Base-by-base conservation (phyloP, 768 basidiomycete species). In the Solioccasus polychromus region DNA sequence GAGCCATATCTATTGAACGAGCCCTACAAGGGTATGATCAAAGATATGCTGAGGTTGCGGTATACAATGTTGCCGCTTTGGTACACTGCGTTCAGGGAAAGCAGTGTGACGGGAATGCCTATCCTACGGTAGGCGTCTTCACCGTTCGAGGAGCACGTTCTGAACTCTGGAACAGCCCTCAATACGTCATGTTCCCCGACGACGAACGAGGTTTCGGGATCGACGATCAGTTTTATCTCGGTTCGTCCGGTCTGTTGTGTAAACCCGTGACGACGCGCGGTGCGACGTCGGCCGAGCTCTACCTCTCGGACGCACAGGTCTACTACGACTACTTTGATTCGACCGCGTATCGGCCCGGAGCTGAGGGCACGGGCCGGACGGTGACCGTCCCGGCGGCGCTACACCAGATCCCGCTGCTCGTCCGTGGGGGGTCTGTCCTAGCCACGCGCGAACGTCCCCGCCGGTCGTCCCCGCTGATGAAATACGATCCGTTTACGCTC, bases 31-130 rank as follows among this genome's bases (percentile, higher is more conserved):
- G 74, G 79, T 28, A 85, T 92, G 39, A 68, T 97, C 35, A 80
- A 85, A 29, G 83, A 90, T 51, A 76, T 84, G 41, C 70, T 99
- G 38, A 78, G 85, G 20, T 69, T 97, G 45, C 72, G 96, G 35
- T 98, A 99, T 67, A 74, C 78, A 30, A 77, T 97, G 70, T 70
- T 99, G 22, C 91, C 92, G 0, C 75, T 94, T 14, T 97, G 95
- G 94, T 99, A 99, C 65, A 97, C 90, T n/a, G 90, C 90, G 2
- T 97, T 98, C 81, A 77, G 83, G 34, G 90, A 97, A 63, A 82
- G 91, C 7, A 87, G 83, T 51, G 73, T 85, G 10, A 83, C 77
- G 6, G 95, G 95, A 1, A 60, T 85, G 20, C 93, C 95, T 3
- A 78, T 97, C 42, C 65, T 95, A 53, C 78, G 89, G 93, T 91